These are phyloP conservation scores for Candida freyschussii DNA, from an alignment of 1,139 yeast species.

Conservation along the genomic window DNA sequence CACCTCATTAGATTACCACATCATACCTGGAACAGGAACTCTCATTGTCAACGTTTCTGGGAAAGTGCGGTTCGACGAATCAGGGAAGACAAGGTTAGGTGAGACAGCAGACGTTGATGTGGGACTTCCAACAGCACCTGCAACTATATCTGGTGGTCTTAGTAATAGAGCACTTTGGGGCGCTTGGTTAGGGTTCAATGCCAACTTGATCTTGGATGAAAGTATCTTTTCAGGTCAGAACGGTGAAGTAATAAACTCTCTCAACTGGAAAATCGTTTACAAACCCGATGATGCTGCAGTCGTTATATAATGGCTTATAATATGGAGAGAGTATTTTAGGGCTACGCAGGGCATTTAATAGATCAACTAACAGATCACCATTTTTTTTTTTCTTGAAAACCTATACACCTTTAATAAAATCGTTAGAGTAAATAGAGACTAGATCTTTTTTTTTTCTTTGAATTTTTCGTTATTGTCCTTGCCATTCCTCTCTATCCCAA, in stretches of 20 bases:
- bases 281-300: slow-evolving; percentile 48
- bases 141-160: slow-evolving; percentile 2
- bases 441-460: too few species aligned
- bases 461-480: too few species aligned
- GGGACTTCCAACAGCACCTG: slow-evolving; percentile 5
- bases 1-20: slow-evolving; percentile 60
- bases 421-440: too few species aligned
- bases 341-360: too few species aligned
- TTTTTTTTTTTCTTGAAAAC: too few species aligned
- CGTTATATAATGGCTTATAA: slow-evolving; percentile 5
- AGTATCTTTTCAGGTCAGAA: slow-evolving; percentile 34
- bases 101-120: slow-evolving; percentile 45
- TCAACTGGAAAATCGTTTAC: slow-evolving; percentile 63
- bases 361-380: too few species aligned
- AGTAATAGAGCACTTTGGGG: slow-evolving; percentile 45
- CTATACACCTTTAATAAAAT: too few species aligned
- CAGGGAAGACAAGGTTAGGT: slow-evolving; percentile 60
- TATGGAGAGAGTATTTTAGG: too few species aligned
- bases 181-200: slow-evolving; percentile 61
- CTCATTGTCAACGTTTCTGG: slow-evolving; percentile 52
- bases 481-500: too few species aligned
- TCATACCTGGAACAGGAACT: slow-evolving; percentile 65
- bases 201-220: slow-evolving; percentile 58
- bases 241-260: slow-evolving; percentile 42
- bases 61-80: slow-evolving; percentile 70